Evolutionary conservation across 176 grass and related monocot genomes (phyloP), one percentile per base, ranked within the genome.

Genomic region (Phoenix roebelenii): DNA sequence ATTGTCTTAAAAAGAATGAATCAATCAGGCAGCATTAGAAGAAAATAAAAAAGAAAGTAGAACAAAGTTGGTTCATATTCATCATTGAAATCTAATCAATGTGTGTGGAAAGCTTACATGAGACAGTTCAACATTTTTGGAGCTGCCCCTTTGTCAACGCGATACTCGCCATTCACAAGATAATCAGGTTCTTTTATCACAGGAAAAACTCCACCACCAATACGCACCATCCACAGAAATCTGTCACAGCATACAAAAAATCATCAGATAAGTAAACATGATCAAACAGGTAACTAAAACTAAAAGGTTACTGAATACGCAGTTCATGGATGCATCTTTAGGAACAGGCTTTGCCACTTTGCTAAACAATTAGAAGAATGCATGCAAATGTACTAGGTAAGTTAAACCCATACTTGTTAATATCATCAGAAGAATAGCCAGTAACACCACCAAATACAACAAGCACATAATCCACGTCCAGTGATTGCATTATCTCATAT

Each of bases 131-230:
- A 80, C 93, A 98, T 92, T 79, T 98, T 98, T 73, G 84, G 84
- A 18, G 93, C 79, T 56, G 93, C 93, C n/a, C 93, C 93, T 57
- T 98, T 98, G 58, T 98, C 93, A 74, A 98, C 64, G 69, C 88
- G 93, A 67, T 88, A 98, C 51, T 98, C 93, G 26, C 93, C 93
- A 19, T 98, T 98, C 50, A 92, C 88, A 83, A 92, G 93, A 79
- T 98, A 98, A 81, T 98, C 93, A 25, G 93, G 88, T 44, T 98
- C 93, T 81, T 89, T 98, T 52, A 98, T 98, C 65, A 98, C 88
- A 65, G 93, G 93, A 69, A 89, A 98, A 72, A 98, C 93, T 49
- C 93, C 93, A 55, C 93, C 93, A 74, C 93, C 93, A 72, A 98
- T 98, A 20, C 93, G 87, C 16, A 98, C 93, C 93, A 98, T 98